Conservation (phyloP, 1,284 basidiomycete species). For the Lentinula novae-zelandiae region DNA sequence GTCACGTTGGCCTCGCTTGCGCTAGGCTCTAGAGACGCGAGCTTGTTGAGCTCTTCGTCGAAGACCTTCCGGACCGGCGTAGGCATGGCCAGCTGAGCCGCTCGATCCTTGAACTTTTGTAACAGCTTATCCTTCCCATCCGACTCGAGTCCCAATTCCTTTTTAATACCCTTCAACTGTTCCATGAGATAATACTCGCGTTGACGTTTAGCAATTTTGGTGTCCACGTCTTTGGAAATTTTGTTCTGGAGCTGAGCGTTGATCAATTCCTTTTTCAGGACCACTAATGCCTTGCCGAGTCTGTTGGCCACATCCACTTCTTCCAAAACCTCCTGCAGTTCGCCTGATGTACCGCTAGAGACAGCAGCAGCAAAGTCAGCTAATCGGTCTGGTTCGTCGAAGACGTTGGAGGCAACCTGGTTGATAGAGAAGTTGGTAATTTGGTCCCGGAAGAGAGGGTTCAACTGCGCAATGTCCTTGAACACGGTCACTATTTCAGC, state of each 20-base stretch:
- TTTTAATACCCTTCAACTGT: conserved; percentile 98
- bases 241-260: conserved; percentile 96
- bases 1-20: conserved; percentile 97
- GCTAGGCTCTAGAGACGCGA: conserved; percentile 87
- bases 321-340: conserved; percentile 94
- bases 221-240: conserved; percentile 92
- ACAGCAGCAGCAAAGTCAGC: conserved; percentile 98
- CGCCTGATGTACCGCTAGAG: conserved; percentile 85
- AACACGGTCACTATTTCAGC: conserved; percentile 96
- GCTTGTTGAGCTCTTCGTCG: conserved; percentile 94
- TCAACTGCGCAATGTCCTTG: conserved; percentile 97
- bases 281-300: conserved; percentile 85
- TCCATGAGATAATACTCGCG: conserved; percentile 99
- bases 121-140: conserved; percentile 98
- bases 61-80: conserved; percentile 92
- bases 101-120: conserved; percentile 94
- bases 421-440: conserved; percentile 97
- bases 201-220: conserved; percentile 96
- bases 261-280: conserved; percentile 98
- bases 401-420: conserved; percentile 94
- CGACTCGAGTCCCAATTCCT: conserved; percentile 95
- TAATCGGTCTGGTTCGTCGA: conserved; percentile 97
- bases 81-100: conserved; percentile 87
- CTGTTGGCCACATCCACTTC: conserved; percentile 86
- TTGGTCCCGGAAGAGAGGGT: conserved; percentile 97